Evolutionary conservation across 1,284 basidiomycete species (phyloP).

Genomic region (Volvariella volvacea): DNA sequence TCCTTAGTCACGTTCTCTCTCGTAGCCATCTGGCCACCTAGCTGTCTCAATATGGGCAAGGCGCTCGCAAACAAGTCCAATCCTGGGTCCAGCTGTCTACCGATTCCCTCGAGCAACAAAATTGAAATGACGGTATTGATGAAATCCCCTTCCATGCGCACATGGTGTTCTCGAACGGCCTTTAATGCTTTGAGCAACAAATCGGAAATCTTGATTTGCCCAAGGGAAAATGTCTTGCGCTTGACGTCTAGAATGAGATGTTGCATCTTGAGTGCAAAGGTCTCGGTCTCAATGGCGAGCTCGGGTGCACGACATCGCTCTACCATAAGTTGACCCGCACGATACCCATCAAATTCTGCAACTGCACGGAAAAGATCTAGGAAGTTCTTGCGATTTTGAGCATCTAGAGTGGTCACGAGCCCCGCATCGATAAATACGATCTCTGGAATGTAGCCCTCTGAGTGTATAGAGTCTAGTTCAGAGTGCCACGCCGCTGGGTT

Average conservation of each 20-base stretch:
- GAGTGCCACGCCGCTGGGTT: slow-evolving; percentile 66
- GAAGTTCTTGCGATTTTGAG: slow-evolving; percentile 84
- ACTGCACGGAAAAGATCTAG: slow-evolving; percentile 95
- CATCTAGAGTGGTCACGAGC: slow-evolving; percentile 83
- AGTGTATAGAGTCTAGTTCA: slow-evolving; percentile 60
- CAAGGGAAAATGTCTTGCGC: slow-evolving; percentile 93
- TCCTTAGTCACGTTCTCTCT: slow-evolving; percentile 61
- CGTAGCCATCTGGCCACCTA: slow-evolving; percentile 84
- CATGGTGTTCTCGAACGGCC: slow-evolving; percentile 90
- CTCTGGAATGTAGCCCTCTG: slow-evolving; percentile 85
- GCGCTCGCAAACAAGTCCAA: slow-evolving; percentile 93
- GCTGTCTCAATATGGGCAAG: slow-evolving; percentile 82
- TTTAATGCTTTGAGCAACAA: slow-evolving; percentile 84
- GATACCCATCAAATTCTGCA: slow-evolving; percentile 95
- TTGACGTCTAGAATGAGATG: slow-evolving; percentile 92
- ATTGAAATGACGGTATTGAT: slow-evolving; percentile 97
- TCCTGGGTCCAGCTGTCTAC: slow-evolving; percentile 86
- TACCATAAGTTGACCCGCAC: slow-evolving; percentile 92
- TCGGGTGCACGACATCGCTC: slow-evolving; percentile 93
- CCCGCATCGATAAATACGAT: slow-evolving; percentile 97
- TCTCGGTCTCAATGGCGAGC: slow-evolving; percentile 86
- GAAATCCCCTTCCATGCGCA: slow-evolving; percentile 99
- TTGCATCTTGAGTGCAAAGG: slow-evolving; percentile 96
- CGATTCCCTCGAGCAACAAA: slow-evolving; percentile 92
- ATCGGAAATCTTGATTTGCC: slow-evolving; percentile 94